These are phyloP conservation scores for Botrytis pseudocinerea DNA, from an alignment of 2,329 filamentous ascomycete genomes.

Conservation along the genomic window DNA sequence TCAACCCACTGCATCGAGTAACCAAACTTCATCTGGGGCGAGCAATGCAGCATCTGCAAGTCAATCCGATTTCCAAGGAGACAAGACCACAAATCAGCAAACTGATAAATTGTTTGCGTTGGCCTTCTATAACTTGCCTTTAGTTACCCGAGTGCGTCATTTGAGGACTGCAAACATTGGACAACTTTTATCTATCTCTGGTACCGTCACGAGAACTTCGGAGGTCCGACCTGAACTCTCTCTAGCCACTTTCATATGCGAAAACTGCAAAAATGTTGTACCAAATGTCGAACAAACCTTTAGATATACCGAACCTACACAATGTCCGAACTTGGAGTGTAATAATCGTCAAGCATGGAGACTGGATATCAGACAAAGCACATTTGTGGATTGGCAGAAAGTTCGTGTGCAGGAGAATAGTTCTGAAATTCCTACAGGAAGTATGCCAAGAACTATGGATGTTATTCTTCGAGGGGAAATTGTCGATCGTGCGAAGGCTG, in stretches of 20 bases:
- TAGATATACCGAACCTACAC: constrained; percentile 92
- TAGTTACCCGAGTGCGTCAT: constrained; percentile 41
- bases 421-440: constrained; percentile 95
- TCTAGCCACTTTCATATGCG: constrained; percentile 87
- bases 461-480: constrained; percentile 96
- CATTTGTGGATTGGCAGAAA: constrained; percentile 99
- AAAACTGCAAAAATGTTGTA: constrained; percentile 79
- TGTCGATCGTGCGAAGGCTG: constrained; percentile 94
- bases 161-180: constrained; percentile 88
- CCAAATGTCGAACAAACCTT: constrained; percentile 97
- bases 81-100: constrained; percentile 85
- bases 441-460: constrained; percentile 98
- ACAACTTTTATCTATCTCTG: constrained; percentile 90
- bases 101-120: constrained; percentile 91
- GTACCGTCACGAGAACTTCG: constrained; percentile 93
- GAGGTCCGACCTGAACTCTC: constrained; percentile 94
- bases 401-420: constrained; percentile 98
- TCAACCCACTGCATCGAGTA: constrained; percentile 75
- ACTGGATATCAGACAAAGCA: constrained; percentile 94
- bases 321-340: constrained; percentile 87
- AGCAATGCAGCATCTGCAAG: constrained; percentile 62
- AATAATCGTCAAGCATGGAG: constrained; percentile 92
- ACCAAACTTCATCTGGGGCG: constrained; percentile 66
- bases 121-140: constrained; percentile 73
- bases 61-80: constrained; percentile 62